These are phyloP conservation scores for Chaetoceros muelleri DNA, from an alignment of 108 stramenopile genomes.

Conservation along the genomic window DNA sequence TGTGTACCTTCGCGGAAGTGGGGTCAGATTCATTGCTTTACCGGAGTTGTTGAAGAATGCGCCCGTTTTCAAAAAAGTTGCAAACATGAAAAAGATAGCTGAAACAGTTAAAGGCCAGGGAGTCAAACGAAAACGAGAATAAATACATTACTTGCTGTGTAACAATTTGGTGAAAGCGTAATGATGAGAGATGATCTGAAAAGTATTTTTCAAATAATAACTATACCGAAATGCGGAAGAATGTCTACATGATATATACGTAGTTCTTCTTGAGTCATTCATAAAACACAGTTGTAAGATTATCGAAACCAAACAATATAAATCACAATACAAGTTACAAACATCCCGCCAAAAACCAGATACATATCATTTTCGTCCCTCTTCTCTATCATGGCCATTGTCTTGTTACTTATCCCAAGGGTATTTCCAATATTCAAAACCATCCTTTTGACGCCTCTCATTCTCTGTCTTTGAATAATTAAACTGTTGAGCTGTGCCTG, in stretches of 20 bases:
- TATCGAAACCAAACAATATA: constrained; percentile 63
- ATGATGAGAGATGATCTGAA: too few relatives aligned
- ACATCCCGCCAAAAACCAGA: constrained; percentile 69
- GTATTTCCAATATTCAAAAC: constrained; percentile 63
- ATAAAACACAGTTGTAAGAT: too few relatives aligned
- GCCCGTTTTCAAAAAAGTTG: constrained; percentile 91
- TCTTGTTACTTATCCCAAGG: constrained; percentile 62
- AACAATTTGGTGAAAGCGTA: too few relatives aligned
- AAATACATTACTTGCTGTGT: too few relatives aligned
- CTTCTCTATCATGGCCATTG: constrained; percentile 80
- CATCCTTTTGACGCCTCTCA: constrained; percentile 52
- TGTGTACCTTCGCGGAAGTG: constrained; percentile 88
- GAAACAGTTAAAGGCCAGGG: constrained; percentile 10
- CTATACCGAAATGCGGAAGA: too few relatives aligned
- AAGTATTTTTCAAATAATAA: too few relatives aligned
- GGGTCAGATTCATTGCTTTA: constrained; percentile 89
- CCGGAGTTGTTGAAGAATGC: constrained; percentile 94
- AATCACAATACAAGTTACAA: constrained; percentile 61
- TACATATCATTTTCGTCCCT: constrained; percentile 83
- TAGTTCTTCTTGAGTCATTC: too few relatives aligned
- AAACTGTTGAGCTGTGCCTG: constrained; percentile 43
- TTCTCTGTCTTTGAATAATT: constrained; percentile 48
- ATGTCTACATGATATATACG: too few relatives aligned
- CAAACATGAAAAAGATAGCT: constrained; percentile 86
- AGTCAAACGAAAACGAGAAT: neutral